Evolutionary conservation across 495 filamentous ascomycete species (phyloP), one percentile per base, ranked within the genome.

Genomic region (Parachaetomium inaequale): DNA sequence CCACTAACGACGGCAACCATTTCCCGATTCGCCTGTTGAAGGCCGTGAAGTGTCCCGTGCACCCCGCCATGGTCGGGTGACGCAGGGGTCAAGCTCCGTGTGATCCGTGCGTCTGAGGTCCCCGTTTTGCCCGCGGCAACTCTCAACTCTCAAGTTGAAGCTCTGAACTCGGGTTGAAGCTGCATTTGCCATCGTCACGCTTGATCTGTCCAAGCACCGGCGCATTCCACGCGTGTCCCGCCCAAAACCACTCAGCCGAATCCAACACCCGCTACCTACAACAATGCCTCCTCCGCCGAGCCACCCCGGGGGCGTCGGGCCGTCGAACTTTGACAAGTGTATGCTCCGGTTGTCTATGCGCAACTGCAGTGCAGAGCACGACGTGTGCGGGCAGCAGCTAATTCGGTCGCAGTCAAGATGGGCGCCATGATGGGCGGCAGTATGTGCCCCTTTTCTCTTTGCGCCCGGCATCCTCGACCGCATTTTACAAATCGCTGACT

Each of bases 391-490:
- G 23, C 59, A 49, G 12, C 28, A 62, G 59, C 75, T 74, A 71
- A 77, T 63, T 21, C 55, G 15, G 23, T 34, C 4, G 71, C 65
- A 98, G 94, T 93, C 77, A 97, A 95, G 81, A 95, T 97, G 91
- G 94, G 94, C 61, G 91, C 88, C 59, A 85, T 98, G 88, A 96
- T 98, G 90, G 94, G 94, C 62, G 90, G 92, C 58, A 93, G 93
- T 96, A 88, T 59, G 92, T 83, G 2, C 43, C 28, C 4, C 4
- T 38, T 38, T 55, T 6, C n/a, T 5, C 36, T 40, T 15, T 4
- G 36, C 10, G 14, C 17, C 8, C 43, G 32, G 2, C 32, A n/a
- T 31, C 45, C 47, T 14, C 25, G 28, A 36, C n/a, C 12, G 14
- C 17, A 31, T 12, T 45, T 8, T 29, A 12, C n/a, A 31, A n/a